Base-by-base conservation (phyloP, 2,329 filamentous ascomycete species). In the Hirsutella thompsonii region DNA sequence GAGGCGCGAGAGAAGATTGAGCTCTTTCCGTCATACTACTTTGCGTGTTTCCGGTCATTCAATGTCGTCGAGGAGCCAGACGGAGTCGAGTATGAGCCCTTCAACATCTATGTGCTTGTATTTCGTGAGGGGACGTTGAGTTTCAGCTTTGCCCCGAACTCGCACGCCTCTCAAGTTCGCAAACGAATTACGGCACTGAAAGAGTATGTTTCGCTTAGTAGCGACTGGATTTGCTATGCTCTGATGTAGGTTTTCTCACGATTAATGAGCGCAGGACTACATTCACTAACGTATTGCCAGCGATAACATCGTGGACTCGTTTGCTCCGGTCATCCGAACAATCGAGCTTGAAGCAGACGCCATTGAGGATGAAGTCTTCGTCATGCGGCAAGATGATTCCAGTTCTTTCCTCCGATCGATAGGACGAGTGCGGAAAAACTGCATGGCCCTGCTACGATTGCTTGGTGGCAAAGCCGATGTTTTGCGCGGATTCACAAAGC, bases 171-270 rank as follows among this genome's bases (percentile, higher is more conserved):
- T 35, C 86, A 92, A 49, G 92, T 98, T 20, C 80, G 90, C 49
- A 88, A 84, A 68, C 80, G 92, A 61, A 96, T 98, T 53, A 81
- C 86, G 20, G 83, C 87, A 51, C 71, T 98, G 42, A 90, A 94
- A 55, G 92, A 98, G 56, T 96, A 95, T 55, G 84, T 96, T 52
- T 81, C 89, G 46, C 72, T 98, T 32, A 94, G 87, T 57, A 89
- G 88, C 51, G 92, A 98, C 63, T 98, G 93, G 90, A 93, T 96
- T 52, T 98, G 92, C 68, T 98, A 98, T 58, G 92, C 92, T 35
- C 73, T 98, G 55, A 96, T 98, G 81, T 87, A 69, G 71, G 81
- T 66, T 11, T 29, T 38, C 19, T 35, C 3, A 19, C 14, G 33
- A 13, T 13, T 19, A 8, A 16, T n/a, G 9, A 18, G 20, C 16